Evolutionary conservation across 1,284 basidiomycete species (phyloP), one percentile per base, ranked within the genome.

Genomic region (Ustilago hordei): DNA sequence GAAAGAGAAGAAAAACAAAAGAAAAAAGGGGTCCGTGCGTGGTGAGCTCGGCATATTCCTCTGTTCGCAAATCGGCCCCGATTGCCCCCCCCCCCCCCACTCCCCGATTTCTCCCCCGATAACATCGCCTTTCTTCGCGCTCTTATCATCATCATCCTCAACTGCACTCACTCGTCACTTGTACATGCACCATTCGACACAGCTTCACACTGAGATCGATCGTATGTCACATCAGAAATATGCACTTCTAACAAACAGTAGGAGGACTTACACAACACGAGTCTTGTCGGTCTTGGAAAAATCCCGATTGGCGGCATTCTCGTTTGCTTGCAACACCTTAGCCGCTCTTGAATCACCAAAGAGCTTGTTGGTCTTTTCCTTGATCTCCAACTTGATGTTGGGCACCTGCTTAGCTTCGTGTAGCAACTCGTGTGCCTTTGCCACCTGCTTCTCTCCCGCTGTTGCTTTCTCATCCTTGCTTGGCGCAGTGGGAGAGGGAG

Each of bases 201-300:
- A 50, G 38, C 9, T 32, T 12, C 15, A 31, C 45, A 48, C 9
- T 45, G 41, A 17, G 12, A 38, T 38, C 36, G 13, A 8, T 38
- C 17, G 13, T 41, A 17, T 17, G 13, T 41, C 11, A 41, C 39
- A 48, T 19, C 6, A 11, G n/a, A 28, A 32, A 8, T 28, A 31
- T 17, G 15, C 50, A 45, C 41, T 55, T 53, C 52, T 55, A 34
- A 54, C n/a, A 38, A 31, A 60, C 28, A 54, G 23, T 23, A 54
- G 55, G 8, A 15, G 17, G 17, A 15, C 31, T 70, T 39, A 78
- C 0, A 78, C 75, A 28, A 78, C 75, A 17, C 75, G 62, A 28
- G 48, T 39, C 57, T 59, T 67, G 67, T 78, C 75, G 52, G 73
- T 67, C 70, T 67, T 70, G 28, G 34, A 64, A 61, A 67, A 78